Evolutionary conservation across 139 green algal genomes (phyloP), one percentile per base, ranked within the genome.

Genomic region (Chlamydomonas asymmetrica): DNA sequence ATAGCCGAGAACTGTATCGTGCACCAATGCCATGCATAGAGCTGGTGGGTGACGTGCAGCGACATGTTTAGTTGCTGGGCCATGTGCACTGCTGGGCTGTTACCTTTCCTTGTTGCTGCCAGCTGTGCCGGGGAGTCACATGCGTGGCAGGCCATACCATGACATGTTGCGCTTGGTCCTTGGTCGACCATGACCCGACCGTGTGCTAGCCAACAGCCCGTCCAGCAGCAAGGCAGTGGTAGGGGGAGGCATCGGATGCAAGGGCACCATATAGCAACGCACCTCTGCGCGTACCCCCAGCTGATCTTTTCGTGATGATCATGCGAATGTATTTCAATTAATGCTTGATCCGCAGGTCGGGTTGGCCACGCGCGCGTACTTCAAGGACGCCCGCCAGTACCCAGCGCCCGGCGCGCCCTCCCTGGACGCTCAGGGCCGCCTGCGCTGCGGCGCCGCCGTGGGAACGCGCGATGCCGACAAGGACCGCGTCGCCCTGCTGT

Each of bases 381-480:
- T 93, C 71, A 88, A 86, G 61, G 84, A 90, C 6, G 56, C 80
- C 29, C 71, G 79, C 70, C 60, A 63, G 60, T 86, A 83, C 43
- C 80, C 84, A 0, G 62, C 82, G 4, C 82, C 84, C 18, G 87
- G 87, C 41, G 73, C 66, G 5, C 86, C 93, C 31, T 91, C 90
- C 5, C 49, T 97, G 27, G 89, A 91, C 60, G 60, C 62, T 4
- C 34, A 89, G 29, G 95, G 95, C 50, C 60, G 82, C 31, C 79
- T 98, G 72, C 88, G 91, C 43, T 82, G 89, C n/a, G 96, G 92
- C 48, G 94, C 94, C 0, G 95, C 95, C 23, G 91, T 97, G 31
- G 96, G 96, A 34, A 98, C 94, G 2, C 87, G 95, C 5, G 88
- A 94, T 9, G 62, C 61, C 2, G 95, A 98, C 86, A 89, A 87